Conservation (phyloP, 2,329 filamentous ascomycete genomes). For the Nigrospora osmanthi region DNA sequence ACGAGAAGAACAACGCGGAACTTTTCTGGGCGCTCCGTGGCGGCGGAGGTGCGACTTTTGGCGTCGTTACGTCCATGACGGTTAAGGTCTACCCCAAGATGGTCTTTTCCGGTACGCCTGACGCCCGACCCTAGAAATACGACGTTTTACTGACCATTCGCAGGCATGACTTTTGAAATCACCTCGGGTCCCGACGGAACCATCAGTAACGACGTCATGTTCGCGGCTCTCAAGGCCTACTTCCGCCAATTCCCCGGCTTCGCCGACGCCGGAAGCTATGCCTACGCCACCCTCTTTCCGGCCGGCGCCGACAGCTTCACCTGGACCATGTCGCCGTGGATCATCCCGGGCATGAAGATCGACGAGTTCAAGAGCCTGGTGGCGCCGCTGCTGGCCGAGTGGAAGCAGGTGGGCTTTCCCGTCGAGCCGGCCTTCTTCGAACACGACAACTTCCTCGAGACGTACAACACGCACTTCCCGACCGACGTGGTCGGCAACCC, state of each 20-base stretch:
- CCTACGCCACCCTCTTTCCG: background rate
- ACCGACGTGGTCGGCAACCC: slow-evolving; percentile 18
- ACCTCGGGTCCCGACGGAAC: slow-evolving; percentile 16
- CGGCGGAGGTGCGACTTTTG: slow-evolving; percentile 32
- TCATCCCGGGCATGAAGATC: slow-evolving; percentile 22
- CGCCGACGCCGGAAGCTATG: slow-evolving; percentile 17
- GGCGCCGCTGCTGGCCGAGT: slow-evolving; percentile 18
- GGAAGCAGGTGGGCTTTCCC: slow-evolving; percentile 13
- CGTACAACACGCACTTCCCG: slow-evolving; percentile 27
- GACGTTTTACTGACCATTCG: background rate
- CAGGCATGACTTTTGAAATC: slow-evolving; percentile 17
- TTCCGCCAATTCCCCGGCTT: slow-evolving; percentile 20
- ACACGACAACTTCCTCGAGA: slow-evolving; percentile 21
- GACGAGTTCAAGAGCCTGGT: slow-evolving; percentile 19
- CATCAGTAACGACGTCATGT: slow-evolving; percentile 13
- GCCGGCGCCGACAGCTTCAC: slow-evolving; percentile 5
- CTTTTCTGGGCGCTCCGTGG: slow-evolving; percentile 41
- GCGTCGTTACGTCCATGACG: slow-evolving; percentile 28
- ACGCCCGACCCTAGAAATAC: background rate
- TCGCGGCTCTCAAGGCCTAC: slow-evolving; percentile 20
- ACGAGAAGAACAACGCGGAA: slow-evolving; percentile 29
- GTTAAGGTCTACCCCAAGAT: slow-evolving; percentile 24
- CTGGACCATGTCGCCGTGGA: slow-evolving; percentile 20
- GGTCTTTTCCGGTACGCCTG: slow-evolving; percentile 18
- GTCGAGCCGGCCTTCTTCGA: slow-evolving; percentile 19